Evolutionary conservation across 2,329 filamentous ascomycete species (phyloP), one percentile per base, ranked within the genome.

Genomic region (Colletotrichum zoysiae): DNA sequence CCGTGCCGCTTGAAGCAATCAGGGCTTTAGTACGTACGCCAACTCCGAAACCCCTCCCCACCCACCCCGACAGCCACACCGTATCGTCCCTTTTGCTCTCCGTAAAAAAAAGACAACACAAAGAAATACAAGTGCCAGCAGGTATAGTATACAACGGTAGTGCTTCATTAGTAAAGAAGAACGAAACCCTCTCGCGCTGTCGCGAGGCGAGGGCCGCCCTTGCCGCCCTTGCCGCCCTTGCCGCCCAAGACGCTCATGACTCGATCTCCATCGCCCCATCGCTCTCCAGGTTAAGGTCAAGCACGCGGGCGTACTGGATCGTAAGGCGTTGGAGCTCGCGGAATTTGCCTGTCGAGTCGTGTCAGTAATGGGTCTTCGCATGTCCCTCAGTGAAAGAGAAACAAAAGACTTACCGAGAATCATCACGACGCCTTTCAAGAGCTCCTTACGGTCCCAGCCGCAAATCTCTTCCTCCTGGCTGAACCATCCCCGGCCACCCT

Each of bases 291-390:
- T 85, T 86, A 48, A 93, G 84, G 67, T 92, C 93, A 30, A 97
- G 85, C n/a, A 95, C 85, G 74, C 93, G 90, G 16, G 95, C 95
- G 80, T 98, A 98, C 74, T 97, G 95, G 35, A 98, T 93, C n/a
- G 94, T 97, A 53, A 98, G 88, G 35, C 96, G 89, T 81, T 99
- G 96, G 40, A 99, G 86, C 79, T 98, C 97, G 68, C 96, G 91
- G 82, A 96, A 95, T 90, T 98, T 98, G 71, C 94, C 95, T 97
- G 76, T 67, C 42, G 5, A 44, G 3, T 35, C 9, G 12, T 57
- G 77, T 86, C 80, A 86, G 82, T 53, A 65, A 33, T 3, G 16
- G 42, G 33, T 50, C 42, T 12, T 3, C 7, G 23, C 14, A 38
- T 38, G 46, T 6, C 51, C n/a, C 33, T 26, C 42, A 35, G 20